phyloP scores from a whole-genome alignment of 108 stramenopile species.

The Aurantiochytrium sp. region DNA sequence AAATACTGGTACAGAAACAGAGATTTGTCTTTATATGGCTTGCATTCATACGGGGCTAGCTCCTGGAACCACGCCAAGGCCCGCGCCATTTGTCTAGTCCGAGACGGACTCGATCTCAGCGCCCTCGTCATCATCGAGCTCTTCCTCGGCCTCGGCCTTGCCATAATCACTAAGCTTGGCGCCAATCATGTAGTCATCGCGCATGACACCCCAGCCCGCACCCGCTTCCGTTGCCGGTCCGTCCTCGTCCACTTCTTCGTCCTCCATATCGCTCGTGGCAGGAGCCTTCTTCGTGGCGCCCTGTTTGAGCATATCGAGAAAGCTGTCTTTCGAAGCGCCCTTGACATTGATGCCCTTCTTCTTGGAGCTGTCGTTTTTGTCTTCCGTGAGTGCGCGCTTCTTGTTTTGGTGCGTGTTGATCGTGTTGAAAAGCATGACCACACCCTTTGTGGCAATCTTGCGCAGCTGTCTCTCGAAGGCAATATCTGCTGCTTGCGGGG shows the following conservation, averaged over 20 bases:
- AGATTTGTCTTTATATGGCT: no score
- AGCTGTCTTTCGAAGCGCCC: background rate
- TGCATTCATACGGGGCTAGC: no score
- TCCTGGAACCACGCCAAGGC: no score
- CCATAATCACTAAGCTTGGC: background rate
- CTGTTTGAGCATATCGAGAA: background rate
- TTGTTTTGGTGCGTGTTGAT: constrained; percentile 64
- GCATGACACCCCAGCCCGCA: background rate
- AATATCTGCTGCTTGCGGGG: constrained; percentile 40
- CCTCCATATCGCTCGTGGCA: background rate
- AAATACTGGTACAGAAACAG: no score
- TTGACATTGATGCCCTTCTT: background rate
- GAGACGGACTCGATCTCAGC: background rate
- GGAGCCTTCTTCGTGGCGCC: background rate
- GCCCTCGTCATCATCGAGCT: background rate
- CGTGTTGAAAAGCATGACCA: constrained; percentile 78
- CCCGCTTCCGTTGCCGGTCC: background rate
- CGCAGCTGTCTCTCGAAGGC: constrained; percentile 69
- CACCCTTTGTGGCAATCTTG: constrained; percentile 73
- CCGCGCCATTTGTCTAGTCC: background rate
- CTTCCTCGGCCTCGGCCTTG: background rate
- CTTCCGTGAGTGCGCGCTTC: background rate
- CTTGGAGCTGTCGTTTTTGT: background rate
- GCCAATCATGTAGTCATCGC: background rate
- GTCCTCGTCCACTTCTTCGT: background rate